phyloP scores from a whole-genome alignment of 2,329 filamentous ascomycete species.

The Penicillium brasilianum region DNA sequence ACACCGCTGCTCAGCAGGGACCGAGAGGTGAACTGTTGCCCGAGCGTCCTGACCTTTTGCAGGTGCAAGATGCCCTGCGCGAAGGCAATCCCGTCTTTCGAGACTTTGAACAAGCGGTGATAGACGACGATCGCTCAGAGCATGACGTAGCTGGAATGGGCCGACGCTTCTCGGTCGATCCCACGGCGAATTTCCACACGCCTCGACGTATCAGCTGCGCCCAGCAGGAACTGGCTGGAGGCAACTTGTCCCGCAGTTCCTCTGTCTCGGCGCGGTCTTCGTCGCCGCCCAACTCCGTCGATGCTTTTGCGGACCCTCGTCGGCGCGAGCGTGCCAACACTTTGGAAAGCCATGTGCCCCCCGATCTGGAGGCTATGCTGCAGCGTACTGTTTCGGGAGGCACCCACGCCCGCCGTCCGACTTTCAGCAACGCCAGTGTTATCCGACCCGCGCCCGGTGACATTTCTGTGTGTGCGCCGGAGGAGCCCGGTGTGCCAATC shows the following conservation, averaged over 20 bases:
- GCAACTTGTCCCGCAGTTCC: slow-evolving; percentile 52
- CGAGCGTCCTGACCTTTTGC: slow-evolving; percentile 54
- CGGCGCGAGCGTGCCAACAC: slow-evolving; percentile 78
- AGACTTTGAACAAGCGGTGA: slow-evolving; percentile 85
- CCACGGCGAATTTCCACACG: slow-evolving; percentile 43
- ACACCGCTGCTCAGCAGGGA: slow-evolving; percentile 53
- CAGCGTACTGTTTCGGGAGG: slow-evolving; percentile 73
- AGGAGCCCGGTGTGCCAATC: slow-evolving; percentile 81
- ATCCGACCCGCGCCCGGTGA: slow-evolving; percentile 56
- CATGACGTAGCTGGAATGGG: slow-evolving; percentile 43
- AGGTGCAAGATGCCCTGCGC: slow-evolving; percentile 53
- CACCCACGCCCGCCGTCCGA: slow-evolving; percentile 66
- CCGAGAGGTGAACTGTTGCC: slow-evolving; percentile 53
- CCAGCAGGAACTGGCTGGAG: slow-evolving; percentile 46
- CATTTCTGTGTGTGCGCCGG: slow-evolving; percentile 39
- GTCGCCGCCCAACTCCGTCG: slow-evolving; percentile 95
- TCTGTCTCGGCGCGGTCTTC: slow-evolving; percentile 67
- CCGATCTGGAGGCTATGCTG: slow-evolving; percentile 63
- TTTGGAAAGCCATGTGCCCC: slow-evolving; percentile 63
- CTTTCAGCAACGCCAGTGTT: slow-evolving; percentile 63
- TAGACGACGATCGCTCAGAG: slow-evolving; percentile 69
- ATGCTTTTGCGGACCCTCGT: slow-evolving; percentile 91
- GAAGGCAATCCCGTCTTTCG: slow-evolving; percentile 61
- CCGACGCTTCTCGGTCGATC: slow-evolving; percentile 50
- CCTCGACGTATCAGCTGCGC: slow-evolving; percentile 42